These are phyloP conservation scores for Lippia alba DNA, from an alignment of 305 asterid species.

Conservation along the genomic window DNA sequence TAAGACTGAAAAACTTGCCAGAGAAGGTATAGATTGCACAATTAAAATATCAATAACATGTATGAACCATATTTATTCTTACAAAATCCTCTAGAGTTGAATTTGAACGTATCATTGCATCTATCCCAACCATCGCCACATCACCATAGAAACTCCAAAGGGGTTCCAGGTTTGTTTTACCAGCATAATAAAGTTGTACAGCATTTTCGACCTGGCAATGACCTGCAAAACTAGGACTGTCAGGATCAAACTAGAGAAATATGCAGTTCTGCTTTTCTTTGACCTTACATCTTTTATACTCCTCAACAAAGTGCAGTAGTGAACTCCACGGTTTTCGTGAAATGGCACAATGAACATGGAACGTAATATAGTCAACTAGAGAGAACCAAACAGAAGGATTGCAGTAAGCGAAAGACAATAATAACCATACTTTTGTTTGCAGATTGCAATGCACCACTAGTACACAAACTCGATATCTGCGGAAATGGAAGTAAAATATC, in stretches of 20 bases:
- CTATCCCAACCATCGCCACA: constrained; percentile 67
- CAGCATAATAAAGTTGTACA: constrained; percentile 38
- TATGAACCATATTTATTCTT: constrained; percentile 44
- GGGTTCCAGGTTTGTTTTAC: constrained; percentile 38
- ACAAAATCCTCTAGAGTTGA: constrained; percentile 98
- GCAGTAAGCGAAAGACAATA: constrained; percentile 9
- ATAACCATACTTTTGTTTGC: constrained; percentile 49
- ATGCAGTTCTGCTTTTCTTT: not conserved
- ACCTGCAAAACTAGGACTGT: constrained; percentile 47
- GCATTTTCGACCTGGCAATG: constrained; percentile 38
- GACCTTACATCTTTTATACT: constrained; percentile 1
- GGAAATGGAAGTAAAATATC: constrained; percentile 1
- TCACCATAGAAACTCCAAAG: constrained; percentile 37
- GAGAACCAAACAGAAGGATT: constrained; percentile 11
- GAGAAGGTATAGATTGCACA: not conserved
- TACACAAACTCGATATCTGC: constrained; percentile 54
- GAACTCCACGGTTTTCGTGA: constrained; percentile 7
- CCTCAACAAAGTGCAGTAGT: not conserved
- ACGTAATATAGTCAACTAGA: not conserved
- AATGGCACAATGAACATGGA: constrained; percentile 7
- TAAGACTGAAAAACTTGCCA: not conserved
- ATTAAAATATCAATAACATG: constrained; percentile 16
- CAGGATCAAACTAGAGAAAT: constrained; percentile 19
- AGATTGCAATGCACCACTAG: constrained; percentile 47
- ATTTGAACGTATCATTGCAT: constrained; percentile 79